phyloP scores from a whole-genome alignment of 345 rosid genomes.

The Eucalyptus marginata region DNA sequence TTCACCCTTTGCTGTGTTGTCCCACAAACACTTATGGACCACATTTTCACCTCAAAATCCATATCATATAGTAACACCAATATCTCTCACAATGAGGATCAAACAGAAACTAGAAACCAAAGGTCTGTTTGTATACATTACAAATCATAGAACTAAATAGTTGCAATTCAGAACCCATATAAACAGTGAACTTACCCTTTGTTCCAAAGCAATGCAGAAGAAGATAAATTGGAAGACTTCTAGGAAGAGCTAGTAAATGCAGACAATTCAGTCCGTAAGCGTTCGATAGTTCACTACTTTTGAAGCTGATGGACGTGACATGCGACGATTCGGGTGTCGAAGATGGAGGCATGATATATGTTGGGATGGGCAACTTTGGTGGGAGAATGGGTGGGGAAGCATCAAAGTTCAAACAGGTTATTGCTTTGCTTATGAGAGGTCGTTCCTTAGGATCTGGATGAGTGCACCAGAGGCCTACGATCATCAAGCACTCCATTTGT shows the following conservation, averaged over 20 bases:
- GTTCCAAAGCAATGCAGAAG: not conserved
- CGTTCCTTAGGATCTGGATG: not conserved
- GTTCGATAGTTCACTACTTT: not conserved
- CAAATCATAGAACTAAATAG: not conserved
- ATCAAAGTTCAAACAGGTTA: not conserved
- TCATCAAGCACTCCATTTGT: not conserved
- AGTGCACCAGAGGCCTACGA: not conserved
- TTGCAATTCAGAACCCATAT: not conserved
- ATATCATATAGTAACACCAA: not conserved
- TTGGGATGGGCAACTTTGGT: not conserved
- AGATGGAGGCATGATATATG: not conserved
- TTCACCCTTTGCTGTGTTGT: not conserved
- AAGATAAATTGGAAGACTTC: not conserved
- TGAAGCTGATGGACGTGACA: not conserved
- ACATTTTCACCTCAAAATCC: not conserved
- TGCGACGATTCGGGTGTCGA: not conserved
- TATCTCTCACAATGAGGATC: not conserved
- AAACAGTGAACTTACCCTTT: not conserved
- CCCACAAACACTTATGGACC: not conserved
- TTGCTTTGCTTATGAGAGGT: not conserved
- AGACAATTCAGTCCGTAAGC: not conserved
- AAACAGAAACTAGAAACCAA: not conserved
- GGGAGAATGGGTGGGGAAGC: conserved; percentile 1
- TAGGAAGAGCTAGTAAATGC: not conserved
- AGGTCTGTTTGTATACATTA: not conserved